Base-by-base conservation (phyloP, 768 basidiomycete species). In the Lactarius indigo region DNA sequence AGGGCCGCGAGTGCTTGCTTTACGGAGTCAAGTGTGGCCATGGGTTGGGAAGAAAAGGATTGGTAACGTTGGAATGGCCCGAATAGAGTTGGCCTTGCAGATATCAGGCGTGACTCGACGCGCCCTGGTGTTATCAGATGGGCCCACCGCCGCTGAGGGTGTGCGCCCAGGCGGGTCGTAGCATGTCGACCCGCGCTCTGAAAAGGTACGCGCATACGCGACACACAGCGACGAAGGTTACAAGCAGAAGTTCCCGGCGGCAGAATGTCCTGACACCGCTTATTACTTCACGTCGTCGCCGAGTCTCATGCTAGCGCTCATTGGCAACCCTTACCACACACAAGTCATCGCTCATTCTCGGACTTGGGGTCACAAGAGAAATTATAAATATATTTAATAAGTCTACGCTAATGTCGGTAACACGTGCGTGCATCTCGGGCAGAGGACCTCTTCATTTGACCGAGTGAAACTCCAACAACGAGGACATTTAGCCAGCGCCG, bases 401-500 rank as follows among this genome's bases (percentile, higher is more conserved):
- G 28, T 56, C 68, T 61, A 64, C 15, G 37, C 31, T 58, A 35
- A 56, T 13, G 41, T 44, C 17, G 64, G n/a, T 20, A 76, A 62
- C 55, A 74, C 78, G 13, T 69, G 68, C 4, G 73, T 62, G 71
- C 95, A 97, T 70, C 95, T 83, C 23, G 66, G 66, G 76, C 95
- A 96, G 13, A 96, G 75, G 12, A 74, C 73, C 20, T 87, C 82
- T 15, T 79, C 75, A 47, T 79, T 74, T 13, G 74, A 70, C 17
- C 88, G 81, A 2, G 86, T 87, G 74, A 83, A 89, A 7, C 86
- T 89, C 94, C 96, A 97, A 75, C 96, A 98, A 18, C 96, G 84
- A 28, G 94, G 92, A 74, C 96, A 98, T 75, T 96, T 96, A 26
- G 79, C 73, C 60, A 76, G 67, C 5, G 75, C 77, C 13, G 92